Conservation (phyloP, 495 filamentous ascomycete genomes). For the Saxispiralis lemnorum region DNA sequence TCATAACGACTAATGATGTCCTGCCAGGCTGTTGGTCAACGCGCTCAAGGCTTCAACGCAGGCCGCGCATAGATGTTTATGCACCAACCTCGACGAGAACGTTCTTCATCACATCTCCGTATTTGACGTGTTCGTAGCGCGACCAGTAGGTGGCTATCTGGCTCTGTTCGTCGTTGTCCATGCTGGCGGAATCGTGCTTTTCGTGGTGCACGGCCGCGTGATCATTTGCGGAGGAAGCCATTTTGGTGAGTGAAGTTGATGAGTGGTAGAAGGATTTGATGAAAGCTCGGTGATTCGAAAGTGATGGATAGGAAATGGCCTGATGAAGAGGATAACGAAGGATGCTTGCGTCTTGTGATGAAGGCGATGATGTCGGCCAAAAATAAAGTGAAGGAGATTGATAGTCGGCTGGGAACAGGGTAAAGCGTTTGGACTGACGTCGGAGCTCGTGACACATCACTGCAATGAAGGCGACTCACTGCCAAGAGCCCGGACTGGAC, state of each 20-base stretch:
- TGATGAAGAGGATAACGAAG: too few relatives aligned
- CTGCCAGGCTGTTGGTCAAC: neutral
- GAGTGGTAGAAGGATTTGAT: neutral
- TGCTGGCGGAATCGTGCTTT: neutral
- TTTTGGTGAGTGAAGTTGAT: neutral
- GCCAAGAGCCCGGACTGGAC: too few relatives aligned
- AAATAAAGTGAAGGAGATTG: too few relatives aligned
- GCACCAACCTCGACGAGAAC: constrained; percentile 7
- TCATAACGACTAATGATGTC: constrained; percentile 14
- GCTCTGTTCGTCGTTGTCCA: neutral
- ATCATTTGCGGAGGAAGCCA: neutral
- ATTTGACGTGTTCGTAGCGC: constrained; percentile 10
- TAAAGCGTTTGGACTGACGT: too few relatives aligned
- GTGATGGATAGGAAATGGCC: too few relatives aligned
- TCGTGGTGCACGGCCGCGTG: neutral
- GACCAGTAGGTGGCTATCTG: constrained; percentile 5
- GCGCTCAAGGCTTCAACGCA: neutral
- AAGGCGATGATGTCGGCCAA: too few relatives aligned
- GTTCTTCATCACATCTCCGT: constrained; percentile 8
- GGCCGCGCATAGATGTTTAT: too few relatives aligned
- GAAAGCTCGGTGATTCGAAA: too few relatives aligned
- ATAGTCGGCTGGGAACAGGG: too few relatives aligned
- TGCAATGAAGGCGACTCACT: too few relatives aligned
- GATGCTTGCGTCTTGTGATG: too few relatives aligned
- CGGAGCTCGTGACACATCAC: too few relatives aligned